Base-by-base conservation (phyloP, 495 filamentous ascomycete species). In the Aspergillus cavernicola region DNA sequence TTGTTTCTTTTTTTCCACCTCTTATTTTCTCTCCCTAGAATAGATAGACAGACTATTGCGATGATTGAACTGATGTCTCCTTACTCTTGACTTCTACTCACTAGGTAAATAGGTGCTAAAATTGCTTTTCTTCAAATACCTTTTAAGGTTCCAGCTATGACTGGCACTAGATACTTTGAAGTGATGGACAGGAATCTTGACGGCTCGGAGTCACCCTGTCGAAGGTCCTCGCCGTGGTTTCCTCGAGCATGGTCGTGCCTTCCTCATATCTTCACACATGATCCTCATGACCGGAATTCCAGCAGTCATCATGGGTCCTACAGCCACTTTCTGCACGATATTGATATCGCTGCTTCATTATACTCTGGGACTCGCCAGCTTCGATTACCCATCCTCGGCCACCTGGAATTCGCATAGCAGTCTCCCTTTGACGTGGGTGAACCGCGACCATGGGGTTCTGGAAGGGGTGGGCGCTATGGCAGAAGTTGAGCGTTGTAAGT, bases 401-500 rank as follows among this genome's bases (percentile, higher is more conserved):
- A 15, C 20, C 19, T 6, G 9, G 44, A 12, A 13, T 22, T 24
- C n/a, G 26, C 28, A 12, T 12, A 31, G 24, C 12, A 15, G 19
- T 5, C n/a, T 3, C 29, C 12, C 19, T 4, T 24, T 2, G 31
- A 40, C 11, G 18, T 10, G 5, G 28, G 23, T 23, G 37, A 22
- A 13, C 23, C 15, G 20, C 29, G 6, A 20, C 24, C 48, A 60
- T 9, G 60, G 64, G 62, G 31, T 96, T 97, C 73, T 96, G 92
- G 74, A 61, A 72, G 33, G 76, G 71, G 32, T 96, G 91, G 92
- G 66, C 78, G 56, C 69, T 93, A 61, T 97, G 92, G 92, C 82
- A 95, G 79, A 86, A 96, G 78, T 80, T 96, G 83, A 85, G 81
- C 55, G 85, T 96, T 71, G 92, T 97, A 75, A 71, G 89, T 79